A percentile compares a stretch with the other conserved stretches of the same genome.
These are phyloP conservation scores for Violaceomyces palustris DNA, from an alignment of 1,284 basidiomycete species.

Conservation along the genomic window DNA sequence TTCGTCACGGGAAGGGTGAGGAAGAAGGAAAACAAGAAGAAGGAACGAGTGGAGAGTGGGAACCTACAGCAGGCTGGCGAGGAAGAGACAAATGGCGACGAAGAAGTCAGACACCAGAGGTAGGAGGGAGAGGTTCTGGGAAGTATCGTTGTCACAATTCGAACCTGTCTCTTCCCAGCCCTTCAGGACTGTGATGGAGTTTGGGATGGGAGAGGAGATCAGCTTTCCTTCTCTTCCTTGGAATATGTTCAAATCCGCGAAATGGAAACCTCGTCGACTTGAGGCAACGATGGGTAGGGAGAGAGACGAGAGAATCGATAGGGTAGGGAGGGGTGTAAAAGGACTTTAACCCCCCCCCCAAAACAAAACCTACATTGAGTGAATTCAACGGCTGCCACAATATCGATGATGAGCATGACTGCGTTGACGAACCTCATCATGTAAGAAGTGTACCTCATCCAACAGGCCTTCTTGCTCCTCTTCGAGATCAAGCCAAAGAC, in stretches of 20 bases:
- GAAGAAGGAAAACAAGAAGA: no score
- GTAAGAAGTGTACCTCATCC: conserved; percentile 8
- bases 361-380: no score
- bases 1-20: no score
- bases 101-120: conserved; percentile 14
- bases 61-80: conserved; percentile 14
- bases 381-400: conserved; percentile 10
- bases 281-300: no score
- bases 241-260: no score
- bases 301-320: no score
- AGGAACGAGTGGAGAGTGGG: no score
- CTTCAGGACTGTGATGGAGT: conserved; percentile 1
- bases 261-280: no score
- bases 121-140: conserved; percentile 12
- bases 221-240: no score
- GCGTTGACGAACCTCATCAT: conserved; percentile 7
- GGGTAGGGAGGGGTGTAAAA: no score
- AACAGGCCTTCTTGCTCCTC: conserved; percentile 5
- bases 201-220: no score
- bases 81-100: conserved; percentile 5
- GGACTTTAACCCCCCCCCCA: no score
- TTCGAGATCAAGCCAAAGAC: conserved; percentile 16
- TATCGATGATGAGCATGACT: conserved; percentile 10
- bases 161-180: neutral
- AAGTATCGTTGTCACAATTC: conserved; percentile 5